Evolutionary conservation across 2,329 filamentous ascomycete genomes (phyloP).

Genomic region (Pyrenophora teres): DNA sequence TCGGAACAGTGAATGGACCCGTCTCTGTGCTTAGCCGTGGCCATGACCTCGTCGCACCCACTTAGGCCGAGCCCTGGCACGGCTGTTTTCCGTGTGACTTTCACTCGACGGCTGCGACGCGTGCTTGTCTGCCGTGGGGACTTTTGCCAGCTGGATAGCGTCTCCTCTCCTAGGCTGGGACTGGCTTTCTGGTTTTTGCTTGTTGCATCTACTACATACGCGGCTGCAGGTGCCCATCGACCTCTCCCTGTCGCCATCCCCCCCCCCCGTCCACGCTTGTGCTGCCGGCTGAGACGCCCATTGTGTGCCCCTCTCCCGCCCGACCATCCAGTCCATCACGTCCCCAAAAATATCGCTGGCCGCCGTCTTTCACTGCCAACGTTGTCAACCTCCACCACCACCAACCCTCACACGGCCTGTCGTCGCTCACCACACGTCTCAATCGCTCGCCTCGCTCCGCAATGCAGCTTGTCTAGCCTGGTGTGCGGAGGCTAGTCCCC

Average conservation of each 20-base stretch:
- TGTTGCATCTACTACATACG: background rate
- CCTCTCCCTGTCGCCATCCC: background rate
- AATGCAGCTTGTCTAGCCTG: slow-evolving; percentile 33
- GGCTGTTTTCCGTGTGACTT: slow-evolving; percentile 20
- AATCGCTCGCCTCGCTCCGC: slow-evolving; percentile 33
- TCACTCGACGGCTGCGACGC: slow-evolving; percentile 10
- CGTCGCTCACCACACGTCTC: slow-evolving; percentile 25
- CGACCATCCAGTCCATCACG: slow-evolving; percentile 12
- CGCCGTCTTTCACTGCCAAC: background rate
- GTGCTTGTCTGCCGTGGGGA: slow-evolving; percentile 6
- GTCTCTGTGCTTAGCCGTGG: background rate
- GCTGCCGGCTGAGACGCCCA: slow-evolving; percentile 15
- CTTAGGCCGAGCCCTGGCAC: slow-evolving; percentile 4
- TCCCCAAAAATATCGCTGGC: slow-evolving; percentile 16
- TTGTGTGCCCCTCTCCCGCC: slow-evolving; percentile 20
- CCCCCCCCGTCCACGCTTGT: background rate
- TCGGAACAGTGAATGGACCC: slow-evolving; percentile 8
- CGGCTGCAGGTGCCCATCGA: background rate
- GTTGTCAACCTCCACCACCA: slow-evolving; percentile 7
- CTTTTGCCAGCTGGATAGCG: slow-evolving; percentile 20
- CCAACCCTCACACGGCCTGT: background rate
- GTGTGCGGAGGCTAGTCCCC: slow-evolving; percentile 8
- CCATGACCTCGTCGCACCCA: slow-evolving; percentile 9
- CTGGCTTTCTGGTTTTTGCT: background rate
- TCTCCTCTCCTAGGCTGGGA: background rate